A percentile compares a stretch with the other conserved stretches of the same genome.
Evolutionary conservation across 495 filamentous ascomycete species (phyloP).

Genomic region (Penicillium roqueforti): DNA sequence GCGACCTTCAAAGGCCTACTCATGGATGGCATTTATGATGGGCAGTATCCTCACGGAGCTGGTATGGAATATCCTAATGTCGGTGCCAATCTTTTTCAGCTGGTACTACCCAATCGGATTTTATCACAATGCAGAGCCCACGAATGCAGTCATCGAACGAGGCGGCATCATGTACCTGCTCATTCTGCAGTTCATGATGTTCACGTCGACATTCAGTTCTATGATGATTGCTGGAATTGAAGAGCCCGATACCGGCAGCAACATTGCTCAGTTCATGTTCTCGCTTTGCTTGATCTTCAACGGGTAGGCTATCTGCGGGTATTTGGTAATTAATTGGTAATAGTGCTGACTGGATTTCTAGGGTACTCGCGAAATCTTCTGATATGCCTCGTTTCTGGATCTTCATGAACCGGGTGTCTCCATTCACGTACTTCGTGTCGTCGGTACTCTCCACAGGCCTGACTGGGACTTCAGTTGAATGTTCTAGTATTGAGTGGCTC

Average conservation of each 20-base stretch:
- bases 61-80: constrained; percentile 69
- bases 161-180: constrained; percentile 64
- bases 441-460: constrained; percentile 60
- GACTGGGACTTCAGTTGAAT: constrained; percentile 54
- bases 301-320: constrained; percentile 31
- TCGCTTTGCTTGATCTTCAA: constrained; percentile 67
- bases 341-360: constrained; percentile 21
- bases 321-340: not conserved
- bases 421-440: constrained; percentile 67
- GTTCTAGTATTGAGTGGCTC: constrained; percentile 58
- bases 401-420: constrained; percentile 77
- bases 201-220: constrained; percentile 50
- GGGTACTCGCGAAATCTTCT: constrained; percentile 63
- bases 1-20: constrained; percentile 77
- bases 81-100: constrained; percentile 62
- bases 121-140: constrained; percentile 60
- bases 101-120: constrained; percentile 85
- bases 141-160: constrained; percentile 53
- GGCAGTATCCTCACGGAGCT: constrained; percentile 73
- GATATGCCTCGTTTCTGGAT: constrained; percentile 73
- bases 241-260: constrained; percentile 59
- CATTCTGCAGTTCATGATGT: constrained; percentile 45
- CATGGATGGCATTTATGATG: constrained; percentile 78
- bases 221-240: constrained; percentile 67
- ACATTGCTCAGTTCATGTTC: constrained; percentile 64